Evolutionary conservation across 2,329 filamentous ascomycete genomes (phyloP).

Genomic region (Fusarium secorum): DNA sequence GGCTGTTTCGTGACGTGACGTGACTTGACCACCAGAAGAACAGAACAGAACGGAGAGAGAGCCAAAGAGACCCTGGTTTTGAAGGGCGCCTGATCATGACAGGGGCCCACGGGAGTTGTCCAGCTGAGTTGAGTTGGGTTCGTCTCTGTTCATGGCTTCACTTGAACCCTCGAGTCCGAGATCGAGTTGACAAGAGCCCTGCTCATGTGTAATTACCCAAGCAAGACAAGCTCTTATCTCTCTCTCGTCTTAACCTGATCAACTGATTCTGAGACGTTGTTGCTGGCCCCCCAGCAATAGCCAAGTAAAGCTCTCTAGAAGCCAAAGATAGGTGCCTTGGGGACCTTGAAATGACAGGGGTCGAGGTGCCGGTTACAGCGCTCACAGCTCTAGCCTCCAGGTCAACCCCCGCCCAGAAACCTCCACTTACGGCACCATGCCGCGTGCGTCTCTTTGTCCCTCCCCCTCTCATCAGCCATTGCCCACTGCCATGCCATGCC

Average conservation of each 20-base stretch:
- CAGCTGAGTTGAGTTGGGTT: conserved; percentile 13
- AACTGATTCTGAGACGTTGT: conserved; percentile 29
- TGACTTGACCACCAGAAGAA: conserved; percentile 18
- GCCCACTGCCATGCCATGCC: not conserved
- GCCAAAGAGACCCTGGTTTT: conserved; percentile 17
- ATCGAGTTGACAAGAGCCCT: not conserved
- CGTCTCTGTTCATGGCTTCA: not conserved
- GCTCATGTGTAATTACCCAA: not conserved
- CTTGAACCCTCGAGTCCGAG: not conserved
- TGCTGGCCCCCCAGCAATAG: not conserved
- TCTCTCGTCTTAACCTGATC: not conserved
- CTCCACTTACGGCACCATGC: conserved; percentile 30
- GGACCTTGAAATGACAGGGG: not conserved
- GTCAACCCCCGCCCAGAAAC: conserved; percentile 14
- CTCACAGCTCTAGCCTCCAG: not conserved
- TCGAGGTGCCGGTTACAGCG: conserved; percentile 21
- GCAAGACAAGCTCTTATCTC: not conserved
- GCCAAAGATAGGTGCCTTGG: not conserved
- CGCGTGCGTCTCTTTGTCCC: conserved; percentile 23
- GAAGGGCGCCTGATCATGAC: conserved; percentile 31
- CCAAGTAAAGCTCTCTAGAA: conserved; percentile 5
- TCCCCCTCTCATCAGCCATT: conserved; percentile 30
- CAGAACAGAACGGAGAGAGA: not conserved
- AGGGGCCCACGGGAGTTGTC: conserved; percentile 17
- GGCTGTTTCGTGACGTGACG: conserved; percentile 28